A percentile compares a stretch with the other conserved stretches of the same genome.
Evolutionary conservation across 2,329 filamentous ascomycete species (phyloP).

Genomic region (Clarireedia monteithiana): DNA sequence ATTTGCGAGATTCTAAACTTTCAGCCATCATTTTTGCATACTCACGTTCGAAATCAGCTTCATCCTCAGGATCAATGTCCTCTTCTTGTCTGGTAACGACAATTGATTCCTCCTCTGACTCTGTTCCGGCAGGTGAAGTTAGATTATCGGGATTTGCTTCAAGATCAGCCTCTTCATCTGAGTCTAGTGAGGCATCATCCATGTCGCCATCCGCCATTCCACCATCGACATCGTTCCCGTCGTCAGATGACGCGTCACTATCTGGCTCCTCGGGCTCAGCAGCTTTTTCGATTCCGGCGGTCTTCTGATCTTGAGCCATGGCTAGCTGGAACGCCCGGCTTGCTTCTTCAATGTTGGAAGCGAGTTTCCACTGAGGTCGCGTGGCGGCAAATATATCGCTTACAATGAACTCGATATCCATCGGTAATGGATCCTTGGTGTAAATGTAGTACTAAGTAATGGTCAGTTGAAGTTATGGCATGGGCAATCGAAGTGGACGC

Average conservation of each 20-base stretch:
- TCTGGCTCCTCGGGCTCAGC: constrained; percentile 66
- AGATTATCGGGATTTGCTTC: constrained; percentile 42
- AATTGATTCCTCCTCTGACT: constrained; percentile 76
- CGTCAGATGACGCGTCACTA: constrained; percentile 66
- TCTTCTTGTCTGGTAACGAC: constrained; percentile 88
- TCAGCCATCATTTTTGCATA: constrained; percentile 98
- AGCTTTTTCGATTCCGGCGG: constrained; percentile 60
- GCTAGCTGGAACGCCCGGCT: constrained; percentile 76
- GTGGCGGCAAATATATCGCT: constrained; percentile 84
- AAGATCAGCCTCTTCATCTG: constrained; percentile 46
- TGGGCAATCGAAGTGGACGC: constrained; percentile 6
- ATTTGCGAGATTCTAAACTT: constrained; percentile 90
- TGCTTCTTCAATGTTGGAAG: constrained; percentile 74
- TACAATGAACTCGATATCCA: constrained; percentile 96
- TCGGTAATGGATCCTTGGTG: constrained; percentile 80
- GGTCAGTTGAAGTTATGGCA: constrained; percentile 13
- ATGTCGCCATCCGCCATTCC: constrained; percentile 45
- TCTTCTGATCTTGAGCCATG: constrained; percentile 84
- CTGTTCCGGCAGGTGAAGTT: constrained; percentile 47
- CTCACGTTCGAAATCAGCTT: constrained; percentile 96
- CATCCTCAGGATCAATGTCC: constrained; percentile 82
- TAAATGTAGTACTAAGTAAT: constrained; percentile 75
- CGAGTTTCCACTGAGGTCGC: constrained; percentile 87
- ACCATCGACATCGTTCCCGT: constrained; percentile 58
- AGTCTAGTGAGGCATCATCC: constrained; percentile 38